Percentiles rank a stretch among this genome's conserved stretches.
Conservation (phyloP, 345 rosid genomes). For the Psidium friedrichsthalianum region DNA sequence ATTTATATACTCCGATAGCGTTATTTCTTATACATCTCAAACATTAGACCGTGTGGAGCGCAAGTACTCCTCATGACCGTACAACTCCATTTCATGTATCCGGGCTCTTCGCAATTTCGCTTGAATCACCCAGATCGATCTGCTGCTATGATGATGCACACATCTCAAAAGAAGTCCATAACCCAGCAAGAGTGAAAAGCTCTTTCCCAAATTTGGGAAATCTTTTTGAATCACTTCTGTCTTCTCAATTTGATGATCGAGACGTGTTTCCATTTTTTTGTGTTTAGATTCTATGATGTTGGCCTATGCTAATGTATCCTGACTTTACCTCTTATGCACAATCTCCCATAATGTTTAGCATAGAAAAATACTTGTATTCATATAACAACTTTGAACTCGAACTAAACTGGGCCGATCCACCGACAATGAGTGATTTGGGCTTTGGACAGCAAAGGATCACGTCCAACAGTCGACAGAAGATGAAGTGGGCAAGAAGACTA, state of each 20-base stretch:
- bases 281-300: neutral
- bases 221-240: neutral
- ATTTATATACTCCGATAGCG: neutral
- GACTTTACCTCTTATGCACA: neutral
- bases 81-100: neutral
- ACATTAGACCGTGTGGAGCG: neutral
- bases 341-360: neutral
- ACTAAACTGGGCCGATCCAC: neutral
- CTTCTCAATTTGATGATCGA: neutral
- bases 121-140: neutral
- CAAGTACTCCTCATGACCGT: neutral
- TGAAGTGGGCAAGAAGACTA: neutral
- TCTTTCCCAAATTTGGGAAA: neutral
- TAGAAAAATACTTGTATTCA: neutral
- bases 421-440: neutral
- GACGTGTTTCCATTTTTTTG: neutral
- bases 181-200: neutral
- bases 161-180: neutral
- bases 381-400: too few species aligned
- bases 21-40: neutral
- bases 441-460: neutral
- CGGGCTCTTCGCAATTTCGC: neutral
- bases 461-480: neutral
- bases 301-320: neutral
- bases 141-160: neutral